Base-by-base conservation (phyloP, 2,329 filamentous ascomycete genomes). In the Zymoseptoria brevis region DNA sequence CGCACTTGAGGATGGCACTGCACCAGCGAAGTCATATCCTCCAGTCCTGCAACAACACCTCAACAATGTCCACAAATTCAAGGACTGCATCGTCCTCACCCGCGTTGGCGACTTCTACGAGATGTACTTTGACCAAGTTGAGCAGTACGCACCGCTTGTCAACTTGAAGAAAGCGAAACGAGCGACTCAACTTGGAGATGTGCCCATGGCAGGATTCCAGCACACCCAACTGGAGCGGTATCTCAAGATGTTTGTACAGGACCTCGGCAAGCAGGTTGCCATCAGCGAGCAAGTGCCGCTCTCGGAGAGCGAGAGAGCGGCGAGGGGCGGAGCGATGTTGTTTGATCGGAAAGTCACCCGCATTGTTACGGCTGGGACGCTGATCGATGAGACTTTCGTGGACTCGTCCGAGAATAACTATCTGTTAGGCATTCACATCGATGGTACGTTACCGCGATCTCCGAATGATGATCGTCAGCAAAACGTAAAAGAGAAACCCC, bases 371-470 rank as follows among this genome's bases (percentile, higher is more conserved):
- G 91, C 94, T 1, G 94, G 94, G 19, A 99, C 94, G 1, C 79
- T 99, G 57, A 96, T 99, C 65, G 94, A 99, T 74, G 94, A 99
- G 75, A 92, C 91, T 68, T 99, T 97, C 73, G 91, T 99, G 80
- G 90, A 97, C 71, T 90, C 91, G 1, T 93, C 89, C 71, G 86
- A 89, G 68, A 96, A 94, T 75, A 97, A 96, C 72, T 99, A 93
- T 73, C 81, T 97, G 35, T 83, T 97, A 72, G 87, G 89, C 45
- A 82, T 97, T 53, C 84, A 95, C 69, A 72, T 88, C 26, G 74
- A 80, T 16, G 61, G 64, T 11, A 48, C 59, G 8, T 19, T 68
- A 11, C 61, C 65, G 7, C 52, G 50, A 13, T 19, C 41, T 1
- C 41, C 50, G 4, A 22, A 22, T 7, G 30, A 24, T 30, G 57